Conservation (phyloP, 129 eudicot species). For the Pseudognaphalium luteoalbum region DNA sequence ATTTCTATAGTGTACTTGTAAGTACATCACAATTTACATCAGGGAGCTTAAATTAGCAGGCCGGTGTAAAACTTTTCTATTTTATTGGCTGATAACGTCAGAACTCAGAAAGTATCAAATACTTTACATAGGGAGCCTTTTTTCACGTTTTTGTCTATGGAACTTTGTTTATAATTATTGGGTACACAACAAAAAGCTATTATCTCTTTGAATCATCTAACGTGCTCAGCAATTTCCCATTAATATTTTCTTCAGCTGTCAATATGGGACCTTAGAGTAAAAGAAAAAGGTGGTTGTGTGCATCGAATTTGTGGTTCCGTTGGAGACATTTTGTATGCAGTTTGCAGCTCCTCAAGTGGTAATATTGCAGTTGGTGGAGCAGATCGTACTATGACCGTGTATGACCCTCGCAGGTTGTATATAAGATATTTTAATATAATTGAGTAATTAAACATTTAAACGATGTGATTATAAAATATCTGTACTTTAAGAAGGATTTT, state of each 20-base stretch:
- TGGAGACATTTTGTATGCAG: conserved; percentile 73
- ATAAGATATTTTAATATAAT: too few relatives aligned
- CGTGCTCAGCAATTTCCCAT: background rate
- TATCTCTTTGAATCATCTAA: background rate
- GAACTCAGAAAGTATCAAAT: conserved; percentile 1
- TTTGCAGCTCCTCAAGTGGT: conserved; percentile 62
- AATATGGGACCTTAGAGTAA: conserved; percentile 72
- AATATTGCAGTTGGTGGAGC: conserved; percentile 83
- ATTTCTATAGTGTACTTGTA: too few relatives aligned
- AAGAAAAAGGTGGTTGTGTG: conserved; percentile 87
- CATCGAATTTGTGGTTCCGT: conserved; percentile 65
- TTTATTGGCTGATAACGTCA: background rate
- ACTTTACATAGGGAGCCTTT: background rate
- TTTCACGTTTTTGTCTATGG: background rate
- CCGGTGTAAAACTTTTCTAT: too few relatives aligned
- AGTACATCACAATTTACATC: background rate
- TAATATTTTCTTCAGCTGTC: conserved; percentile 46
- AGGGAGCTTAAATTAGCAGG: background rate
- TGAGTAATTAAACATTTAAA: too few relatives aligned
- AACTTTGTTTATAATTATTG: background rate
- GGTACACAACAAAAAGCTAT: background rate
- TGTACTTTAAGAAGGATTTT: too few relatives aligned
- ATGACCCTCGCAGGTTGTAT: conserved; percentile 79
- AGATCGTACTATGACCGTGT: conserved; percentile 74
- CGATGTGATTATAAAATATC: too few relatives aligned